These are phyloP conservation scores for Staphylotrichum tortipilum DNA, from an alignment of 495 filamentous ascomycete species.

Conservation along the genomic window DNA sequence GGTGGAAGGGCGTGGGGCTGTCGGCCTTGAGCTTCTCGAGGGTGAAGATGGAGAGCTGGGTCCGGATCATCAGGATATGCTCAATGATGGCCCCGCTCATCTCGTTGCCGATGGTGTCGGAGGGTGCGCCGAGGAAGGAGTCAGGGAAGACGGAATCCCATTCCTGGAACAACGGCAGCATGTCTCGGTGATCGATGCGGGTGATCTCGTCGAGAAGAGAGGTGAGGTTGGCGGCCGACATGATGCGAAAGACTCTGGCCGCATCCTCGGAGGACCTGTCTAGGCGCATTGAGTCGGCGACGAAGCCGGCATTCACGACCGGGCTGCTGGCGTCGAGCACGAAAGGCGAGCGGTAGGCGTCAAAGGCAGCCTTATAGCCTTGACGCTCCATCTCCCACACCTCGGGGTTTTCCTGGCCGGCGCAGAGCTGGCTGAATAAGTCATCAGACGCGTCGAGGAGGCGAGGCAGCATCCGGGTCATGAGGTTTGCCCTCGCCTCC, in stretches of 20 bases:
- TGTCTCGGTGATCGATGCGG: background rate
- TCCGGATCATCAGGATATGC: slow-evolving; percentile 18
- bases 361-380: slow-evolving; percentile 1
- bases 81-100: slow-evolving; percentile 6
- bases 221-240: slow-evolving; percentile 16
- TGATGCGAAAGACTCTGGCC: background rate
- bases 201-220: slow-evolving; percentile 13
- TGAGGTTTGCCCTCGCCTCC: slow-evolving; percentile 2
- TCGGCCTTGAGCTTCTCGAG: slow-evolving; percentile 4
- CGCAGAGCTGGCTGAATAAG: slow-evolving; percentile 12
- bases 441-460: slow-evolving; percentile 10
- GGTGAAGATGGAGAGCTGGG: slow-evolving; percentile 14
- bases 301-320: slow-evolving; percentile 9
- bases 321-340: slow-evolving; percentile 1
- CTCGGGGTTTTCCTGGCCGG: background rate
- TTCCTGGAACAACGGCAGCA: slow-evolving; percentile 9
- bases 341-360: slow-evolving; percentile 7
- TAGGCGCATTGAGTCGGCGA: slow-evolving; percentile 6
- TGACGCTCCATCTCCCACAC: slow-evolving; percentile 5
- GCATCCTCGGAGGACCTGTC: background rate
- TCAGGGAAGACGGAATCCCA: slow-evolving; percentile 14
- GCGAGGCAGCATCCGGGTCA: slow-evolving; percentile 7
- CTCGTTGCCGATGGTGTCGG: background rate
- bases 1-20: slow-evolving; percentile 1
- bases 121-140: slow-evolving; percentile 1